phyloP scores from a whole-genome alignment of 768 basidiomycete species.

The Chalciporus sphaerocephalus region DNA sequence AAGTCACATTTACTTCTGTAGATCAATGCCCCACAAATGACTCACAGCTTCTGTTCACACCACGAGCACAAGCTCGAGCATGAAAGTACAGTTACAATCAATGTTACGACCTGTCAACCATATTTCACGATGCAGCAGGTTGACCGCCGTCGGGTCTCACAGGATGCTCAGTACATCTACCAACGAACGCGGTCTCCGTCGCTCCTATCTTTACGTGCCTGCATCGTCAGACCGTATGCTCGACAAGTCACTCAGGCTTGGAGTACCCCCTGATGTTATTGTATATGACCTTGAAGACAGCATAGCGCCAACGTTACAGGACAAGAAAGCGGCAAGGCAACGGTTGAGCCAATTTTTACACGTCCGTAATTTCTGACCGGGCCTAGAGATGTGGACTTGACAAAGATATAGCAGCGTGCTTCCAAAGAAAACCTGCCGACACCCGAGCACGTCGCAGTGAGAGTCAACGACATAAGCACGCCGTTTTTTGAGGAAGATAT shows the following conservation, averaged over 20 bases:
- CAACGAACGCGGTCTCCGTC: conserved; percentile 29
- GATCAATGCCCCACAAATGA: no score
- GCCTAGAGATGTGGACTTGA: conserved; percentile 9
- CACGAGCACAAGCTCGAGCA: background rate
- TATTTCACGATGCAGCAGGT: background rate
- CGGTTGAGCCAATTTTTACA: conserved; percentile 53
- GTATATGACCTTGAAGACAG: conserved; percentile 91
- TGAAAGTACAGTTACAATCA: background rate
- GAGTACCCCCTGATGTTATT: conserved; percentile 60
- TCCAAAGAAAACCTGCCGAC: conserved; percentile 36
- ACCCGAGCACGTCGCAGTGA: conserved; percentile 56
- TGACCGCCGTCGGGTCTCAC: background rate
- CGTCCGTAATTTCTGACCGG: conserved; percentile 34
- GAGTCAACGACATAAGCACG: conserved; percentile 65
- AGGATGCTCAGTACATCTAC: conserved; percentile 18
- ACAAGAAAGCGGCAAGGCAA: conserved; percentile 56
- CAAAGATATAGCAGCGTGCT: conserved; percentile 21
- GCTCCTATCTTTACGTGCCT: conserved; percentile 79
- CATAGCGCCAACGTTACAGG: conserved; percentile 54
- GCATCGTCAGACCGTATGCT: conserved; percentile 78
- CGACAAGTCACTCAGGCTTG: conserved; percentile 57
- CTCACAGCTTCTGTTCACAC: background rate
- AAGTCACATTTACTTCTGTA: no score
- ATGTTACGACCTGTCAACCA: background rate
- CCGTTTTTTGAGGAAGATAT: conserved; percentile 66